phyloP scores from a whole-genome alignment of 1,139 yeast species.

The Diutina catenulata region DNA sequence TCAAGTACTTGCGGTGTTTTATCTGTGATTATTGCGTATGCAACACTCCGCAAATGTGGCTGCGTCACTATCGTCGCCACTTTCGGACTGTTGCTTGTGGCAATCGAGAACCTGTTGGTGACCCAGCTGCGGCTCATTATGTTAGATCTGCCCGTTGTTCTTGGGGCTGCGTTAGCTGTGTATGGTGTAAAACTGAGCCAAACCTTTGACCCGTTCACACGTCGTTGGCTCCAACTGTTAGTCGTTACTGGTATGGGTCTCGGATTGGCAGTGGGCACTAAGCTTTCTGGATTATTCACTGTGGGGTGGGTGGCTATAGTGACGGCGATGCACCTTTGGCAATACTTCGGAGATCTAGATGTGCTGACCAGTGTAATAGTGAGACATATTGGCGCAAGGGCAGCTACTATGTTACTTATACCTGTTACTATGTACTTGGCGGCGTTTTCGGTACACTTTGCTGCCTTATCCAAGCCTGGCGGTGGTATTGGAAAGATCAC shows the following conservation, averaged over 20 bases:
- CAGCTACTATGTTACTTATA: slow-evolving; percentile 20
- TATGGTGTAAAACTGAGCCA: slow-evolving; percentile 34
- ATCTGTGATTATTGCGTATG: slow-evolving; percentile 34
- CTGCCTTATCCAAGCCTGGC: slow-evolving; percentile 33
- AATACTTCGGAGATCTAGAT: slow-evolving; percentile 42
- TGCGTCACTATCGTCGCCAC: slow-evolving; percentile 31
- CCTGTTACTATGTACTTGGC: slow-evolving; percentile 41
- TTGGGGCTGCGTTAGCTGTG: slow-evolving; percentile 30
- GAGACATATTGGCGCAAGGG: too few species aligned
- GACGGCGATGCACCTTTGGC: slow-evolving; percentile 39
- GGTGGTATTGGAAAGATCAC: slow-evolving; percentile 41
- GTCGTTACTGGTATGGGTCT: slow-evolving; percentile 35
- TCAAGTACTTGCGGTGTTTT: slow-evolving; percentile 30
- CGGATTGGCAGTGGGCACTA: slow-evolving; percentile 42
- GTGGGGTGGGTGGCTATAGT: slow-evolving; percentile 37
- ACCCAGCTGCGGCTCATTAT: slow-evolving; percentile 39
- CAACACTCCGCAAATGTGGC: slow-evolving; percentile 35
- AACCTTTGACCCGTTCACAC: slow-evolving; percentile 21
- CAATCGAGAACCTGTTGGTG: slow-evolving; percentile 43
- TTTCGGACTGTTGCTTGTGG: slow-evolving; percentile 32
- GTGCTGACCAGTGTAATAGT: too few species aligned
- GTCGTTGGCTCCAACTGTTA: slow-evolving; percentile 33
- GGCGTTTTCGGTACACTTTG: slow-evolving; percentile 39
- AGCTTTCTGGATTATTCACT: slow-evolving; percentile 44
- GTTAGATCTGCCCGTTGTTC: slow-evolving; percentile 38